phyloP scores from a whole-genome alignment of 2,329 filamentous ascomycete species.

The Xylaria polymorpha region DNA sequence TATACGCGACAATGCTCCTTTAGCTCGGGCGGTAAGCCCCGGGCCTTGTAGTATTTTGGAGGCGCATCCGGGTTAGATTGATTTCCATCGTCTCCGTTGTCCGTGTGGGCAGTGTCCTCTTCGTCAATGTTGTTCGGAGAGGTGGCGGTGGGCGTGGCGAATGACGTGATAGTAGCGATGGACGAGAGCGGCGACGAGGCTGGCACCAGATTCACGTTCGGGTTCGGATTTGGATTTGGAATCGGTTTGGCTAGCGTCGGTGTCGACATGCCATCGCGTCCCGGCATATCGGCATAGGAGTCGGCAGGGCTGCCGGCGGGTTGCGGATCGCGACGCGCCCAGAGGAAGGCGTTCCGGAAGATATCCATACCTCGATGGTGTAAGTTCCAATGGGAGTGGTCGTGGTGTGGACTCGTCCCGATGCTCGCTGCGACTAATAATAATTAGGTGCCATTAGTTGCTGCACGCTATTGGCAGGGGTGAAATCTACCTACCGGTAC shows the following conservation, averaged over 20 bases:
- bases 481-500: neutral
- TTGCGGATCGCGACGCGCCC: constrained; percentile 33
- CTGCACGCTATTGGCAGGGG: constrained; percentile 2
- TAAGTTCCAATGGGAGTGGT: neutral
- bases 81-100: neutral
- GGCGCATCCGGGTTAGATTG: neutral
- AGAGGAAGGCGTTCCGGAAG: constrained; percentile 29
- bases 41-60: constrained; percentile 63
- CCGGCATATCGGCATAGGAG: constrained; percentile 29
- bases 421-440: neutral
- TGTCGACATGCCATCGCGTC: constrained; percentile 16
- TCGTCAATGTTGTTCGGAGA: constrained; percentile 8
- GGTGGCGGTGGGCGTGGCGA: constrained; percentile 8
- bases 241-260: constrained; percentile 2
- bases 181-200: constrained; percentile 33
- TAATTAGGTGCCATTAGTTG: neutral
- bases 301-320: neutral
- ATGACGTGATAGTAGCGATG: constrained; percentile 13
- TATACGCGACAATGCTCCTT: constrained; percentile 76
- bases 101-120: neutral
- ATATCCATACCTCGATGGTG: constrained; percentile 19
- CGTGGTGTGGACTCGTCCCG: neutral
- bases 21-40: constrained; percentile 71
- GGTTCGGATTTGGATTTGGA: neutral
- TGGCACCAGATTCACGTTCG: neutral